Conservation (phyloP, 179 eudicot species). For the Kewa caespitosa region DNA sequence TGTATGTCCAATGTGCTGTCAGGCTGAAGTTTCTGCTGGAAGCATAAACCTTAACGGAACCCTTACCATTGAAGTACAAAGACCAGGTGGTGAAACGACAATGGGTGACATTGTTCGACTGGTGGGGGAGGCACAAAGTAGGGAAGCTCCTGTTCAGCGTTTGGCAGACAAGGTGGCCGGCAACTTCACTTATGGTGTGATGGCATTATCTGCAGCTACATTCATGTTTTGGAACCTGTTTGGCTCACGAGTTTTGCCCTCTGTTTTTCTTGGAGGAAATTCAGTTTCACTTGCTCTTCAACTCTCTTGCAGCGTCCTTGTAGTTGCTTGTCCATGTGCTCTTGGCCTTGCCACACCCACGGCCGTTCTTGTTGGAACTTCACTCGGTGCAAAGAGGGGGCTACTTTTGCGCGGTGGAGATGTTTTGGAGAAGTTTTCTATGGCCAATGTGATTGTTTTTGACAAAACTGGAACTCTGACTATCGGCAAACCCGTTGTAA, state of each 20-base stretch:
- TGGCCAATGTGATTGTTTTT: constrained; percentile 77
- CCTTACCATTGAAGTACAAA: constrained; percentile 83
- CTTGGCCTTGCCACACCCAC: constrained; percentile 99
- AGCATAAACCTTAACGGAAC: constrained; percentile 93
- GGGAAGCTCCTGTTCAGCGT: constrained; percentile 99
- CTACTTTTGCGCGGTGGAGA: constrained; percentile 94
- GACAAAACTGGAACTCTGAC: constrained; percentile 98
- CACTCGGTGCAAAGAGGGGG: constrained; percentile 93
- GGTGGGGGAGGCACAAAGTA: constrained; percentile 95
- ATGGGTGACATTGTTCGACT: constrained; percentile 96
- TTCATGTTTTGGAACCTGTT: constrained; percentile 86
- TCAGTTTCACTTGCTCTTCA: constrained; percentile 87
- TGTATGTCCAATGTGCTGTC: constrained; percentile 6
- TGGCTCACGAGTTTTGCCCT: constrained; percentile 74
- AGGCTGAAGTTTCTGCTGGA: constrained; percentile 98
- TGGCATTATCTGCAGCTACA: constrained; percentile 97
- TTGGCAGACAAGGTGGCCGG: constrained; percentile 99
- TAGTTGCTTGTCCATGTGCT: constrained; percentile 99
- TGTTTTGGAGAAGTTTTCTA: constrained; percentile 81
- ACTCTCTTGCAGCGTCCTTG: constrained; percentile 96
- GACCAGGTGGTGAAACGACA: constrained; percentile 91
- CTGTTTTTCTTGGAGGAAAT: constrained; percentile 64
- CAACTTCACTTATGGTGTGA: constrained; percentile 91
- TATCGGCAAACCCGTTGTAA: constrained; percentile 87
- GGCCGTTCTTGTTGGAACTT: constrained; percentile 98